Base-by-base conservation (phyloP, 345 rosid species). In the Eucalyptus pumila region DNA sequence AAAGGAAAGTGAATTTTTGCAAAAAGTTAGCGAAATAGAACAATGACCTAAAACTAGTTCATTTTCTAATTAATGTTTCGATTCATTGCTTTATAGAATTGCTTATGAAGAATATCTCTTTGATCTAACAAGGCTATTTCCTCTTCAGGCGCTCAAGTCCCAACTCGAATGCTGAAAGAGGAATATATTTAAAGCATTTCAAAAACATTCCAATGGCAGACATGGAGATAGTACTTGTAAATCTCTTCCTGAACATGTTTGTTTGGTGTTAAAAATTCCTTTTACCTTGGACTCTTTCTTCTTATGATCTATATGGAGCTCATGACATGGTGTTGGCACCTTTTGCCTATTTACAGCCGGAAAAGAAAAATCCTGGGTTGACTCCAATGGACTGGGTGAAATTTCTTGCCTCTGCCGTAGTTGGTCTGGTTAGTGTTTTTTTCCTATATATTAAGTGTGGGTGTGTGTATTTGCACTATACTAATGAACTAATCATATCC, bases 321-420 rank as follows among this genome's bases (percentile, higher is more conserved):
- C 86, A 51, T 88, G 80, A 91, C 87, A 67, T 90, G 32, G 86
- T 88, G 49, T 87, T 21, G 80, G 88, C 72, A 52, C 48, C 42
- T 76, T n/a, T 85, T 88, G 51, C 30, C 58, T 69, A 89, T 90
- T 86, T 80, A 92, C 96, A 98, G 99, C 99, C 99, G 56, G 99
- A 97, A 93, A 98, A 98, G 95, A 95, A 95, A 92, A 98, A 94
- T 91, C 99, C 99, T 47, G 98, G 99, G 87, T 92, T 98, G 91
- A 98, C 99, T 88, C 99, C 99, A 76, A 93, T 96, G 97, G 99
- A 98, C 91, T 98, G 99, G 99, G 98, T 97, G 94, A 98, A 94
- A 93, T 98, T 98, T 90, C 89, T 98, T 52, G 94, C 86, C 90
- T 95, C 99, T 90, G 98, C 99, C 27, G 91, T 96, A 37, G 96